Percentiles rank a stretch among this genome's conserved stretches.
Evolutionary conservation across 805 yeast species (phyloP).

Genomic region (Cyberlindnera meyerae): DNA sequence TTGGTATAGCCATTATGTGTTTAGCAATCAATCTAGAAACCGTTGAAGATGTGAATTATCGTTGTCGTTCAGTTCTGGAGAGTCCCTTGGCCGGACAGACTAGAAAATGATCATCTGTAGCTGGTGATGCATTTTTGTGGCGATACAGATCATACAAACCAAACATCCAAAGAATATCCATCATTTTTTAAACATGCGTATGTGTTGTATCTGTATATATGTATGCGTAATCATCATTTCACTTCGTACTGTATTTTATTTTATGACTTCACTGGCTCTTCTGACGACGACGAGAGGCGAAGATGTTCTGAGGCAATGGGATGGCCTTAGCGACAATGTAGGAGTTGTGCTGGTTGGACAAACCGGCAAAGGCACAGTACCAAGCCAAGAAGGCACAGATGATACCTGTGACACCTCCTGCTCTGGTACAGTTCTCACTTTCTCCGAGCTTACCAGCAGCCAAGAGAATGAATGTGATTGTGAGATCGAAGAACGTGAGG

Average conservation of each 20-base stretch:
- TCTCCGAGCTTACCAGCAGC: conserved; percentile 42
- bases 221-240: neutral
- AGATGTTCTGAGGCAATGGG: conserved; percentile 31
- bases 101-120: too few relatives aligned
- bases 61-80: too few relatives aligned
- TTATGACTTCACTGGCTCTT: conserved; percentile 4
- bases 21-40: too few relatives aligned
- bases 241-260: neutral
- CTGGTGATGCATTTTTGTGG: too few relatives aligned
- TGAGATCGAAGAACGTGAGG: conserved; percentile 40
- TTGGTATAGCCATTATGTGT: too few relatives aligned
- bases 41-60: too few relatives aligned
- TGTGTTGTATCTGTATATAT: neutral
- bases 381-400: conserved; percentile 58
- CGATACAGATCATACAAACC: too few relatives aligned
- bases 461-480: conserved; percentile 43
- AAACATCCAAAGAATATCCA: too few relatives aligned
- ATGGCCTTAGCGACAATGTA: conserved; percentile 37
- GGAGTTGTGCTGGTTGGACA: conserved; percentile 59
- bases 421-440: conserved; percentile 33
- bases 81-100: too few relatives aligned
- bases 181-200: too few relatives aligned
- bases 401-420: conserved; percentile 64
- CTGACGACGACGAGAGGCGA: conserved; percentile 7
- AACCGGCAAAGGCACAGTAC: conserved; percentile 70